Conservation (phyloP, 176 grass and related monocot species). For the Aechmea fasciata region DNA sequence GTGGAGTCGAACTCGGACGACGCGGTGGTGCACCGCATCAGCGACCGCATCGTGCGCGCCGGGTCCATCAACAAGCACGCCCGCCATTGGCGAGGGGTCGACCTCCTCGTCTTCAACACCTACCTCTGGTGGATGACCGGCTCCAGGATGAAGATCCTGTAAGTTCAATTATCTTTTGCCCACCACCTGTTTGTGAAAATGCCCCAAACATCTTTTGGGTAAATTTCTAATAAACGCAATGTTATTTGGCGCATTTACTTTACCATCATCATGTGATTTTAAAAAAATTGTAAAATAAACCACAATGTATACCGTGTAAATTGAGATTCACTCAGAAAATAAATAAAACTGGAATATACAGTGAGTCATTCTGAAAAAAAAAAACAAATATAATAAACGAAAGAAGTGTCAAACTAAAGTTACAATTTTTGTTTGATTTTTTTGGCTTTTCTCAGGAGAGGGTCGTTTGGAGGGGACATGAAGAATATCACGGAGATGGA, state of each 20-base stretch:
- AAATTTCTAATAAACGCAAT: too few relatives aligned
- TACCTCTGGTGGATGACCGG: slow-evolving; percentile 58
- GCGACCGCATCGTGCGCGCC: slow-evolving; percentile 38
- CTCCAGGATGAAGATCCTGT: slow-evolving; percentile 45
- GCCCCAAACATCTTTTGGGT: too few relatives aligned
- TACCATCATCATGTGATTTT: too few relatives aligned
- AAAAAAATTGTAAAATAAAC: too few relatives aligned
- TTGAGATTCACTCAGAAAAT: too few relatives aligned
- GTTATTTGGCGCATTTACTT: too few relatives aligned
- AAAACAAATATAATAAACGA: too few relatives aligned
- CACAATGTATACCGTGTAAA: too few relatives aligned
- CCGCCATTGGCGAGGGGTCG: slow-evolving; percentile 44
- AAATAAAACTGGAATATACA: too few relatives aligned
- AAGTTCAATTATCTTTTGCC: slow-evolving; percentile 3
- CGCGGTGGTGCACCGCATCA: slow-evolving; percentile 21
- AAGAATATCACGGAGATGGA: slow-evolving; percentile 54
- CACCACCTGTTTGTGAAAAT: not conserved
- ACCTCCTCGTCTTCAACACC: slow-evolving; percentile 62
- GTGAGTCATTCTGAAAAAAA: too few relatives aligned
- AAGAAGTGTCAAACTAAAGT: too few relatives aligned
- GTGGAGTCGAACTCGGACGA: slow-evolving; percentile 55
- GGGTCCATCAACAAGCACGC: slow-evolving; percentile 40
- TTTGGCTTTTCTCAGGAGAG: slow-evolving; percentile 20
- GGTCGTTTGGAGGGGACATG: slow-evolving; percentile 34
- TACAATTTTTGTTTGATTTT: not conserved